phyloP scores from a whole-genome alignment of 208 protist genomes.

The Trypanosoma caninum region DNA sequence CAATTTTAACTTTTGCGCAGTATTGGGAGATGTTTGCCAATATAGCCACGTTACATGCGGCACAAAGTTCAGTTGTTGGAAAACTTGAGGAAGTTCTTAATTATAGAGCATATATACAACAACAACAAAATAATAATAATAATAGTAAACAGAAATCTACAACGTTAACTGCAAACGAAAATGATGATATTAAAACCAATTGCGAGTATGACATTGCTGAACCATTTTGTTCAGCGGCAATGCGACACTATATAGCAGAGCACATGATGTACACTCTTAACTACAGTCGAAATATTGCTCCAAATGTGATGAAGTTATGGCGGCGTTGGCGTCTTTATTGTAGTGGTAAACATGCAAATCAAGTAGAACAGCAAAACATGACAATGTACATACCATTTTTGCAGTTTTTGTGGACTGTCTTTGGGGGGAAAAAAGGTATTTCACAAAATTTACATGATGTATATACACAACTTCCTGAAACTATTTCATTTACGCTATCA shows the following conservation, averaged over 20 bases:
- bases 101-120: constrained; percentile 29
- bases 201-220: constrained; percentile 1
- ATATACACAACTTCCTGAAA: constrained; percentile 28
- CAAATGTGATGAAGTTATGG: constrained; percentile 45
- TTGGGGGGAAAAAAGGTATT: constrained; percentile 36
- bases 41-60: constrained; percentile 42
- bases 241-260: constrained; percentile 67
- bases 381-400: constrained; percentile 35
- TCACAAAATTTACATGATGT: constrained; percentile 44
- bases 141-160: background rate
- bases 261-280: constrained; percentile 78
- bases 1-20: constrained; percentile 33
- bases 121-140: background rate
- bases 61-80: constrained; percentile 43
- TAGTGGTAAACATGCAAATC: background rate
- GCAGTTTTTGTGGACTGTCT: constrained; percentile 48
- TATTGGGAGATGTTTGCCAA: constrained; percentile 78
- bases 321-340: constrained; percentile 34
- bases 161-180: background rate
- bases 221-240: constrained; percentile 24
- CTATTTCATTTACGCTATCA: no score
- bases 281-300: constrained; percentile 57
- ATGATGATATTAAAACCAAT: background rate
- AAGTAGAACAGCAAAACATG: constrained; percentile 18
- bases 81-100: constrained; percentile 36